Evolutionary conservation across 108 stramenopile species (phyloP).

Genomic region (Skeletonema marinoi): DNA sequence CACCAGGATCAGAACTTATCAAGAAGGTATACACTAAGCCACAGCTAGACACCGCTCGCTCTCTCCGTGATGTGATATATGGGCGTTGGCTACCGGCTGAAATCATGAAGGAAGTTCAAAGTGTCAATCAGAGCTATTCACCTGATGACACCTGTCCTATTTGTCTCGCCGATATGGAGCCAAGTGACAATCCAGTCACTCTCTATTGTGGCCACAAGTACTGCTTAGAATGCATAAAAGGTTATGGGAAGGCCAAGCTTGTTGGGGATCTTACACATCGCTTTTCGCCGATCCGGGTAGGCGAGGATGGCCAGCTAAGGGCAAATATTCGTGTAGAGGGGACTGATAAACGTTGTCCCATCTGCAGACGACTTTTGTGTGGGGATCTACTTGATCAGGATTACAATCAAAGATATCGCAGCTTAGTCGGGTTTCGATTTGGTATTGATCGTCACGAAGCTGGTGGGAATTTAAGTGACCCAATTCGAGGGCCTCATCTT

Average conservation of each 20-base stretch:
- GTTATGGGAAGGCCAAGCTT: not conserved
- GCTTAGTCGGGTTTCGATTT: not conserved
- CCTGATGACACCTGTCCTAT: not conserved
- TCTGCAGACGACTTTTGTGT: not conserved
- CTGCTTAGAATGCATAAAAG: not conserved
- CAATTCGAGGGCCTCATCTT: not conserved
- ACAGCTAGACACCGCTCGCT: not conserved
- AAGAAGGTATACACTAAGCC: not conserved
- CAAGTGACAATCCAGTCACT: not conserved
- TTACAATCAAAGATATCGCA: not conserved
- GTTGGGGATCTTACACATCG: not conserved
- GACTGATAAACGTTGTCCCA: not conserved
- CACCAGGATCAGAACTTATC: not conserved
- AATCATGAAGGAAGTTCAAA: not conserved
- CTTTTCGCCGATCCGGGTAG: not conserved
- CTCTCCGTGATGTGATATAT: not conserved
- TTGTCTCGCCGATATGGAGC: not conserved
- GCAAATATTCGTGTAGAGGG: not conserved
- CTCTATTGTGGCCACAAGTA: not conserved
- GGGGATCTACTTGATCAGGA: not conserved
- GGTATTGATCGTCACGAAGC: not conserved
- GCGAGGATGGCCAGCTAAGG: not conserved
- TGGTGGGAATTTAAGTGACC: not conserved
- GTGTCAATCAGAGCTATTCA: not conserved
- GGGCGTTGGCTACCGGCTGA: not conserved